Percentiles rank a stretch among this genome's conserved stretches.
Evolutionary conservation across 2,329 filamentous ascomycete species (phyloP).

Genomic region (Neofusicoccum umdonicola): DNA sequence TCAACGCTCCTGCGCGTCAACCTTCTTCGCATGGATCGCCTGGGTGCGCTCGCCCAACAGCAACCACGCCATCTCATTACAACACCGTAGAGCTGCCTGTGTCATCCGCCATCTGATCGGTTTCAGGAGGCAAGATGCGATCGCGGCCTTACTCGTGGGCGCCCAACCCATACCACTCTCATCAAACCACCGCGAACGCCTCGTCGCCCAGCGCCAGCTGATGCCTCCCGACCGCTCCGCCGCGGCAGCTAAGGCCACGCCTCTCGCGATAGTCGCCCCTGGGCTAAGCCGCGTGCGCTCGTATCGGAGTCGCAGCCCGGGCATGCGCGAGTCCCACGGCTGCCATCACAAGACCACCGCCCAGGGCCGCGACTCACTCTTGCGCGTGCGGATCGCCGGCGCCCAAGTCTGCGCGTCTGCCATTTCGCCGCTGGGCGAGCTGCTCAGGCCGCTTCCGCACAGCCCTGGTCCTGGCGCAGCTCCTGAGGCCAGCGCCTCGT

Average conservation of each 20-base stretch:
- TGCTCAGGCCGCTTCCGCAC: conserved; percentile 5
- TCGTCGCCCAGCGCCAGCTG: not conserved
- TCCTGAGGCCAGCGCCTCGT: conserved; percentile 10
- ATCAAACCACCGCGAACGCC: not conserved
- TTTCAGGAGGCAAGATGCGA: conserved; percentile 13
- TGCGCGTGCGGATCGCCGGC: not conserved
- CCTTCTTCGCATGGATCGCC: conserved; percentile 14
- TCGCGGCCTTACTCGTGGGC: not conserved
- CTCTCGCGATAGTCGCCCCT: not conserved
- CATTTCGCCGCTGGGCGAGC: not conserved
- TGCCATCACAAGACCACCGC: not conserved
- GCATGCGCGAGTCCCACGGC: no score
- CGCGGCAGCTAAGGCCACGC: not conserved
- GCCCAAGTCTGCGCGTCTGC: not conserved
- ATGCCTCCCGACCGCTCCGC: not conserved
- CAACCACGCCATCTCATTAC: conserved; percentile 10
- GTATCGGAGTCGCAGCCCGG: not conserved
- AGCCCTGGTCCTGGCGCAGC: conserved; percentile 9
- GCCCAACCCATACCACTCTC: conserved; percentile 2
- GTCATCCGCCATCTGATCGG: conserved; percentile 8
- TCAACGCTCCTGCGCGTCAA: conserved; percentile 10
- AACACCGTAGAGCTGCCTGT: not conserved
- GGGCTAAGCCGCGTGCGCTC: not conserved
- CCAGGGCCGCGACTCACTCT: not conserved
- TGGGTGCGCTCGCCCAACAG: not conserved